Conservation (phyloP, 148 eudicot species). For the Fallopia convolvulus region DNA sequence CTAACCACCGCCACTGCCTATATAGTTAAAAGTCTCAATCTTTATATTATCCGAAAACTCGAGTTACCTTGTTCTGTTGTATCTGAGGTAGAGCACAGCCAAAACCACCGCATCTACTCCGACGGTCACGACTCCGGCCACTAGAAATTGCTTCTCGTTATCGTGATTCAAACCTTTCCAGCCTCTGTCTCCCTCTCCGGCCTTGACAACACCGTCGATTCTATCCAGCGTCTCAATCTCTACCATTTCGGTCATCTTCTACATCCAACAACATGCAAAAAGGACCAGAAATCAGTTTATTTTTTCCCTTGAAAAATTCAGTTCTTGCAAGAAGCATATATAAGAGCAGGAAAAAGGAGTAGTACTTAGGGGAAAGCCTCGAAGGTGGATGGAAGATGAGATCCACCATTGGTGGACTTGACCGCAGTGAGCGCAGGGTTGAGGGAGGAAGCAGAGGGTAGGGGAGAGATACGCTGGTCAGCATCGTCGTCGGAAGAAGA, state of each 20-base stretch:
- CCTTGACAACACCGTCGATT: conserved; percentile 5
- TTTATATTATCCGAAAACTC: background rate
- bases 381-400: conserved; percentile 82
- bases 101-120: background rate
- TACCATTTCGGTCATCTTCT: background rate
- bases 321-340: background rate
- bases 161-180: background rate
- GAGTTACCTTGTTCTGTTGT: background rate
- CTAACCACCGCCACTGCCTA: background rate
- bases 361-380: conserved; percentile 78
- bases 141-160: background rate
- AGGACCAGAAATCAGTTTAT: background rate
- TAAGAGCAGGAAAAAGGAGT: background rate
- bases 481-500: conserved; percentile 40
- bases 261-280: conserved; percentile 15
- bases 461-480: conserved; percentile 23
- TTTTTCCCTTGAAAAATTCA: no score
- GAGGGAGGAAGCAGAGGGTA: conserved; percentile 14
- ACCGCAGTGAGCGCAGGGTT: conserved; percentile 30
- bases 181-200: conserved; percentile 3
- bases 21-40: no score
- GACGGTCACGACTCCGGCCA: background rate
- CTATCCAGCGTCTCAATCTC: background rate
- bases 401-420: conserved; percentile 27
- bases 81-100: background rate